Percentiles rank a stretch among this genome's conserved stretches.
These are phyloP conservation scores for Raddia distichophylla DNA, from an alignment of 176 grass and related monocot genomes.

Conservation along the genomic window DNA sequence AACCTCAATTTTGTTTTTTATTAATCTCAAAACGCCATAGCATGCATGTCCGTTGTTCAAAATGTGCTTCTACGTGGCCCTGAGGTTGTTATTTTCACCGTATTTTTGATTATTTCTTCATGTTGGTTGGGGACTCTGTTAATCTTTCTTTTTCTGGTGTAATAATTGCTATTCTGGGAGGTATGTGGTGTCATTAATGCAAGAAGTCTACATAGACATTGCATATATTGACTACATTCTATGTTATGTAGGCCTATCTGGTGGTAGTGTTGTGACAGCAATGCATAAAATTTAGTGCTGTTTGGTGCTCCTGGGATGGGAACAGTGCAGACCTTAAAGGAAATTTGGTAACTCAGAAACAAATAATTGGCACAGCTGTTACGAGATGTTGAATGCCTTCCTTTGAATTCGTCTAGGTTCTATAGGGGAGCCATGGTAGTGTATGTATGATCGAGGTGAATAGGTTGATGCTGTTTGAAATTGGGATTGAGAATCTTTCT, in stretches of 20 bases:
- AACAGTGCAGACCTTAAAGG: neutral
- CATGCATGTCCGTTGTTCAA: neutral
- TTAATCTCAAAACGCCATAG: neutral
- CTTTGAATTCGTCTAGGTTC: neutral
- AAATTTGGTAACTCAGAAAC: conserved; percentile 12
- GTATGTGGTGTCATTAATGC: neutral
- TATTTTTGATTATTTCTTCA: neutral
- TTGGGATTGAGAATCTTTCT: conserved; percentile 8
- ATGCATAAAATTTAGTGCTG: conserved; percentile 21
- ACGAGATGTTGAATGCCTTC: neutral
- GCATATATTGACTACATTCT: neutral
- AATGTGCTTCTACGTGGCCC: neutral
- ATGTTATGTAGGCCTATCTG: neutral
- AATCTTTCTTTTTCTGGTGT: neutral
- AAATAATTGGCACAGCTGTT: conserved; percentile 10
- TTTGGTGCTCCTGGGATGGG: neutral
- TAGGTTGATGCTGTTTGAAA: neutral
- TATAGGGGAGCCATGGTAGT: neutral
- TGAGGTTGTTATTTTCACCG: neutral
- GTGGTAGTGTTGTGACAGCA: conserved; percentile 2
- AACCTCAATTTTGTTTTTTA: neutral
- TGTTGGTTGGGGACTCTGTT: conserved; percentile 13
- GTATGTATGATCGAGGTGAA: neutral
- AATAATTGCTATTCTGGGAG: neutral
- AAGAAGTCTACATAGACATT: neutral